These are phyloP conservation scores for Pythium sp. DNA, from an alignment of 352 stramenopile species.

Conservation along the genomic window DNA sequence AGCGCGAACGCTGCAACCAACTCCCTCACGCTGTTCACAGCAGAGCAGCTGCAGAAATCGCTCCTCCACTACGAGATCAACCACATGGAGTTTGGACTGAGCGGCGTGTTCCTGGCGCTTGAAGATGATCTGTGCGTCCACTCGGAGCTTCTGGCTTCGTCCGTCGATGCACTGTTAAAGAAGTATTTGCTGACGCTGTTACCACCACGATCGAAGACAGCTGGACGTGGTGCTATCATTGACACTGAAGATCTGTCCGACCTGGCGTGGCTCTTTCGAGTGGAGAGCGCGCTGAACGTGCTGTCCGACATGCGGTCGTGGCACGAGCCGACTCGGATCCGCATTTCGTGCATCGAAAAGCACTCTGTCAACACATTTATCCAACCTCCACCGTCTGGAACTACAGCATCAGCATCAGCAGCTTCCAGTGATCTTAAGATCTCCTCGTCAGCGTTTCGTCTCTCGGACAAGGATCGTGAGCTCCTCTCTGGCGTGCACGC, in stretches of 20 bases:
- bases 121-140: slow-evolving; percentile 12
- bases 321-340: slow-evolving; percentile 17
- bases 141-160: neutral
- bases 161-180: neutral
- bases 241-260: neutral
- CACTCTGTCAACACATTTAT: slow-evolving; percentile 9
- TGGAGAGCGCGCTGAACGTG: slow-evolving; percentile 18
- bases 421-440: neutral
- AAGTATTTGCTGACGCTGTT: slow-evolving; percentile 8
- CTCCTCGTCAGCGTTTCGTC: neutral
- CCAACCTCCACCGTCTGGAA: neutral
- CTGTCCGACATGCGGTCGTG: slow-evolving; percentile 17
- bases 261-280: slow-evolving; percentile 9
- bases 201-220: neutral
- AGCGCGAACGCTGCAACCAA: neutral
- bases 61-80: slow-evolving; percentile 16
- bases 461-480: slow-evolving; percentile 18
- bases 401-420: neutral
- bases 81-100: slow-evolving; percentile 13
- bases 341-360: slow-evolving; percentile 15
- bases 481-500: slow-evolving; percentile 13
- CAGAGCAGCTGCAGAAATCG: slow-evolving; percentile 11
- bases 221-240: neutral
- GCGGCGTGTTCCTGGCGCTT: slow-evolving; percentile 15
- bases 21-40: slow-evolving; percentile 4